Percentiles rank a stretch among this genome's conserved stretches.
Conservation (phyloP, 2,329 filamentous ascomycete genomes). For the Herpotrichia juniperi region DNA sequence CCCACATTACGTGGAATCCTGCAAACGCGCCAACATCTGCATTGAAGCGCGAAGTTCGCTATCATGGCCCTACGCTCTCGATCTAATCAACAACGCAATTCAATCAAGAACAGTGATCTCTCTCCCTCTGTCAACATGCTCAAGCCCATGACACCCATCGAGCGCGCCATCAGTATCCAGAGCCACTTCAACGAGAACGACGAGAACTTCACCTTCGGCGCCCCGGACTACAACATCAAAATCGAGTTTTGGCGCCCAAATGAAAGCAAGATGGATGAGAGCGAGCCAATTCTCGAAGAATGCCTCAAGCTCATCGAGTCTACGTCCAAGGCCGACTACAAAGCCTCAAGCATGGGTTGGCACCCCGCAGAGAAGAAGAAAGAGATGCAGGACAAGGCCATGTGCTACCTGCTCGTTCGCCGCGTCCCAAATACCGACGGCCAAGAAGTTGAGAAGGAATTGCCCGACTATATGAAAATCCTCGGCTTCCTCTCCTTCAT, state of each 20-base stretch:
- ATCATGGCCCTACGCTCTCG: background rate
- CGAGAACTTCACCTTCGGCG: background rate
- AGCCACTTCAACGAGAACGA: background rate
- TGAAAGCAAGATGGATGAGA: slow-evolving; percentile 44
- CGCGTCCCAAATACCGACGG: background rate
- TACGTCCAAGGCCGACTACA: slow-evolving; percentile 71
- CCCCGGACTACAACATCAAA: background rate
- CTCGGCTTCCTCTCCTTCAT: slow-evolving; percentile 66
- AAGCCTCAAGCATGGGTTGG: slow-evolving; percentile 68
- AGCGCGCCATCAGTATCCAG: background rate
- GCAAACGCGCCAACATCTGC: no score
- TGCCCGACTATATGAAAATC: slow-evolving; percentile 9
- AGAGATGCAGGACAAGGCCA: slow-evolving; percentile 72
- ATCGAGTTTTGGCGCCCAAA: slow-evolving; percentile 1
- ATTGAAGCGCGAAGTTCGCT: no score
- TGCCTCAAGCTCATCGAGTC: slow-evolving; percentile 64
- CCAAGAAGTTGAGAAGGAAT: background rate
- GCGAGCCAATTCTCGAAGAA: slow-evolving; percentile 41
- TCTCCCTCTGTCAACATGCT: background rate
- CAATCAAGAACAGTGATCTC: no score
- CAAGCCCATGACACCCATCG: background rate
- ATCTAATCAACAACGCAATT: background rate
- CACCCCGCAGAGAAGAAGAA: slow-evolving; percentile 63
- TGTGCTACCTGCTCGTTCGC: slow-evolving; percentile 69
- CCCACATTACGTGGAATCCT: background rate